These are phyloP conservation scores for Colletotrichum tamarilloi DNA, from an alignment of 2,329 filamentous ascomycete species.

Conservation along the genomic window DNA sequence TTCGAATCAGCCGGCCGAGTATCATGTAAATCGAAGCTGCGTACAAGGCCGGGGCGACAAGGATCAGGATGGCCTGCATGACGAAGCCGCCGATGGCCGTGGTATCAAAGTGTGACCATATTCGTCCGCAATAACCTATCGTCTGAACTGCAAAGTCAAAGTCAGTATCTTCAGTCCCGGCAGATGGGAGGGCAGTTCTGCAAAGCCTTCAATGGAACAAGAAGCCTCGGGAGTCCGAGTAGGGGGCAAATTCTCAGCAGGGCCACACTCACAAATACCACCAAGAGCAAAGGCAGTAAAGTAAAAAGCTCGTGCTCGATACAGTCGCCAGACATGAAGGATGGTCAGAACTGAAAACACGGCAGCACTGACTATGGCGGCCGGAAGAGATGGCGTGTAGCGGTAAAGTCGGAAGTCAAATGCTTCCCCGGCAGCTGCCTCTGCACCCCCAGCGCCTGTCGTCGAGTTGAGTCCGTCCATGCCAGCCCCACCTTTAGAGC, in stretches of 20 bases:
- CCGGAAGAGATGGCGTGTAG: slow-evolving; percentile 21
- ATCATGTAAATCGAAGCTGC: slow-evolving; percentile 36
- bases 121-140: slow-evolving; percentile 38
- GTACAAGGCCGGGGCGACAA: slow-evolving; percentile 27
- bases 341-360: slow-evolving; percentile 2
- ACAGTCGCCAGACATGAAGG: background rate
- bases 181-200: slow-evolving; percentile 60
- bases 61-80: slow-evolving; percentile 36
- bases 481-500: background rate
- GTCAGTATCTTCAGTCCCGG: slow-evolving; percentile 51
- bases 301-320: slow-evolving; percentile 3
- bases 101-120: slow-evolving; percentile 31
- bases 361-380: background rate
- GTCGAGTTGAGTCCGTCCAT: background rate
- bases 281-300: slow-evolving; percentile 20
- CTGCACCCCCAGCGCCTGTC: background rate
- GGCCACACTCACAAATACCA: slow-evolving; percentile 16
- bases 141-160: slow-evolving; percentile 19
- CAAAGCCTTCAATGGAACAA: background rate
- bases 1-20: slow-evolving; percentile 44
- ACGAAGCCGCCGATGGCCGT: slow-evolving; percentile 35
- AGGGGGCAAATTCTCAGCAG: background rate
- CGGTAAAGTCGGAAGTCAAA: slow-evolving; percentile 25
- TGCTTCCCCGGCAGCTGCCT: background rate
- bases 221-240: background rate